Base-by-base conservation (phyloP, 345 rosid genomes). In the Syzygium aqueum region DNA sequence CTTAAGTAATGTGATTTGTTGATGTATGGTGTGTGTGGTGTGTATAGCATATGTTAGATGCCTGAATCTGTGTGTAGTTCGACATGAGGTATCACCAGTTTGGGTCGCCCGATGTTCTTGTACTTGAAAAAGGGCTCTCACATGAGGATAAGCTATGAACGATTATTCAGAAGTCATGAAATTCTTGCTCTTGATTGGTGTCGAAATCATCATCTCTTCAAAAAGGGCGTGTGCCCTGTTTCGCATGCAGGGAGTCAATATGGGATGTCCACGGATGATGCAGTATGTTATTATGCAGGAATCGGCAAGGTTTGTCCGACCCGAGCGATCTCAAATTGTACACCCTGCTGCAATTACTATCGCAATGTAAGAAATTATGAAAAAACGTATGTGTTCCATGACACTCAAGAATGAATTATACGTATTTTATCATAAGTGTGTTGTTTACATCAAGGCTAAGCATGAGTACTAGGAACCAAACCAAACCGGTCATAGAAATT, bases 241-340 rank as follows among this genome's bases (percentile, higher is more conserved):
- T 27, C 16, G 2, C 28, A 25, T 11, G 30, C 15, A 27, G 3
- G 27, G 30, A 59, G 28, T 15, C 65, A 5, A 4, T 25, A 59
- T 59, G 7, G 11, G 16, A 59, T 25, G 30, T 59, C 65, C 65
- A 27, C 11, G 30, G 30, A 59, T 59, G 30, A 59, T 2, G 16
- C 15, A 13, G 27, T 4, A 25, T 25, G 65, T 59, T 11, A 25
- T 59, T 11, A 15, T 25, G 15, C 0, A 1, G 30, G 0, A 1
- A 59, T 59, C 27, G 0, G 27, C 7, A 43, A 5, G 46, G 46
- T 43, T 43, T 43, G 46, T 43, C 46, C 46, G 46, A 43, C 46
- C 46, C 46, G 46, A 43, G 46, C 46, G 1, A 43, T 43, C 46
- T 43, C 46, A 43, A 43, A 43, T 43, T 43, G 46, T 43, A 43